A percentile compares a stretch with the other conserved stretches of the same genome.
phyloP scores from a whole-genome alignment of 768 basidiomycete species.

The Collybia mongolica region DNA sequence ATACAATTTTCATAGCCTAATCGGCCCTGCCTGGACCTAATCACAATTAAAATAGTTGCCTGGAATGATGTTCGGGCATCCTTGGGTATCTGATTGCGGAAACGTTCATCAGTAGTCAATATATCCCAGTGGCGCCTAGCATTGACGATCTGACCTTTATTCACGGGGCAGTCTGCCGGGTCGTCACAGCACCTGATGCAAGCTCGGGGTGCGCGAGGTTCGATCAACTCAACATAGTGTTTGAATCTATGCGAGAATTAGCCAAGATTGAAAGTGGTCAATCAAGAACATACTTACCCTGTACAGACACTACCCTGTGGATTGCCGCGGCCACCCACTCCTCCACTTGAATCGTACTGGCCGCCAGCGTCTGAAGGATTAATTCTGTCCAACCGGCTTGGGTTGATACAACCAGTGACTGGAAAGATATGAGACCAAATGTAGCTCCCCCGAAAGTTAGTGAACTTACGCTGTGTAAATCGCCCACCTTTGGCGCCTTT shows the following conservation, averaged over 20 bases:
- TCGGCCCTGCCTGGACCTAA: not conserved
- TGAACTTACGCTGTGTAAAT: slow-evolving; percentile 42
- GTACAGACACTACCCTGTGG: slow-evolving; percentile 48
- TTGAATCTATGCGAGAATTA: slow-evolving; percentile 35
- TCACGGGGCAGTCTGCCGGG: slow-evolving; percentile 45
- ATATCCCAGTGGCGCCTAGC: not conserved
- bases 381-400: slow-evolving; percentile 35
- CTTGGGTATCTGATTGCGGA: not conserved
- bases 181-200: slow-evolving; percentile 58
- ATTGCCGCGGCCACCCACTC: slow-evolving; percentile 44
- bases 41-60: not conserved
- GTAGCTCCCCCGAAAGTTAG: not conserved
- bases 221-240: slow-evolving; percentile 57
- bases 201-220: slow-evolving; percentile 44
- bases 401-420: slow-evolving; percentile 56
- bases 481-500: slow-evolving; percentile 33
- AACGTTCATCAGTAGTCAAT: not conserved
- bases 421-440: not conserved
- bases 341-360: slow-evolving; percentile 58
- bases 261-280: not conserved
- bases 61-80: not conserved
- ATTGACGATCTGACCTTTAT: slow-evolving; percentile 31
- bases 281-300: slow-evolving; percentile 28
- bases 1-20: too few relatives aligned
- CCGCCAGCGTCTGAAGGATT: slow-evolving; percentile 48